These are phyloP conservation scores for Rubroshorea leprosula DNA, from an alignment of 345 rosid genomes.

Conservation along the genomic window DNA sequence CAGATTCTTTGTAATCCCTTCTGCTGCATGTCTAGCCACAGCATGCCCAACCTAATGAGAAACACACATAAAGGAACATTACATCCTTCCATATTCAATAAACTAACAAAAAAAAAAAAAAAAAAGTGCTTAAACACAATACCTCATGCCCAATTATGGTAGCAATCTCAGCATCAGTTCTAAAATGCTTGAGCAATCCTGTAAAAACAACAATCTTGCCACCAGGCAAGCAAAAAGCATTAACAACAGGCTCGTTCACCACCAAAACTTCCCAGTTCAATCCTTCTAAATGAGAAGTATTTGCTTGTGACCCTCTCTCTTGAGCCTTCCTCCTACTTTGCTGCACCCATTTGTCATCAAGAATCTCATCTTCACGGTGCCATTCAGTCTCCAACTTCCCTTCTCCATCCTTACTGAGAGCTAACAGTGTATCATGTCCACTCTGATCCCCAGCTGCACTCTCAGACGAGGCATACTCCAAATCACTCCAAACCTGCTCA, in stretches of 20 bases:
- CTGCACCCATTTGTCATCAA: conserved; percentile 82
- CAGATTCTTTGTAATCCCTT: conserved; percentile 61
- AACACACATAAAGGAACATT: conserved; percentile 13
- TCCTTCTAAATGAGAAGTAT: conserved; percentile 69
- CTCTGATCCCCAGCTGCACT: conserved; percentile 21
- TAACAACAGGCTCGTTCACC: conserved; percentile 61
- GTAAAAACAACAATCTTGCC: conserved; percentile 89
- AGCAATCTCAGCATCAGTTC: conserved; percentile 81
- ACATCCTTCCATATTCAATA: conserved; percentile 3
- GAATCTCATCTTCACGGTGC: conserved; percentile 66
- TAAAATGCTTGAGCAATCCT: conserved; percentile 73
- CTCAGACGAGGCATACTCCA: conserved; percentile 60
- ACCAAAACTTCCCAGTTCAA: conserved; percentile 89
- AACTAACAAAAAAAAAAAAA: background rate
- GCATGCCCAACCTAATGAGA: conserved; percentile 75
- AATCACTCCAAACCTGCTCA: conserved; percentile 64
- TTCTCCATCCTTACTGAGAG: conserved; percentile 31
- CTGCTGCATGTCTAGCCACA: conserved; percentile 69
- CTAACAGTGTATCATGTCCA: conserved; percentile 43
- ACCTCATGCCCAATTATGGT: conserved; percentile 95
- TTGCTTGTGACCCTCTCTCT: conserved; percentile 36
- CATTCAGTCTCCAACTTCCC: conserved; percentile 36
- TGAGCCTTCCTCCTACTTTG: conserved; percentile 55
- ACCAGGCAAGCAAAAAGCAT: conserved; percentile 84
- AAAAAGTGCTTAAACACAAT: background rate